A percentile compares a stretch with the other conserved stretches of the same genome.
phyloP scores from a whole-genome alignment of 768 basidiomycete species.

The Tricholomella constricta region DNA sequence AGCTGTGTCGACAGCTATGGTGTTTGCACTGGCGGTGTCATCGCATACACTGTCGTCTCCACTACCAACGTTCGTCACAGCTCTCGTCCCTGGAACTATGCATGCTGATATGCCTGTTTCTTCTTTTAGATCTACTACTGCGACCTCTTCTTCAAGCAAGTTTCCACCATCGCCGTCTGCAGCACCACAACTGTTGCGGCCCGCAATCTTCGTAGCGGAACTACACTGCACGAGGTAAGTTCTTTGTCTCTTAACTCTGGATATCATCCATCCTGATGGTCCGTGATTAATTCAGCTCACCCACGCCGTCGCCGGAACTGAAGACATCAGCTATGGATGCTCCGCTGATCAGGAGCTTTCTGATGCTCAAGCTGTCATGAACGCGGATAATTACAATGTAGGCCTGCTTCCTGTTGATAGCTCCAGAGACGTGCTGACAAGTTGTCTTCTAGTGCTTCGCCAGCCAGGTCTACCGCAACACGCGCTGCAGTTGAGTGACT shows the following conservation, averaged over 20 bases:
- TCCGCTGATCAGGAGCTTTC: conserved; percentile 40
- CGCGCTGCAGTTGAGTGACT: conserved; percentile 6
- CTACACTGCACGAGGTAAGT: conserved; percentile 37
- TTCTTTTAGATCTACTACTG: conserved; percentile 45
- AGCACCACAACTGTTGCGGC: conserved; percentile 43
- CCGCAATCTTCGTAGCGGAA: conserved; percentile 49
- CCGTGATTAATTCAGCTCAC: conserved; percentile 35
- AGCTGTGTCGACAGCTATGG: conserved; percentile 42
- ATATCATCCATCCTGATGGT: neutral
- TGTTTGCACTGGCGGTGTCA: conserved; percentile 39
- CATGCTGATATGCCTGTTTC: neutral
- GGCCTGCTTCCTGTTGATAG: conserved; percentile 8
- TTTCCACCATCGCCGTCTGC: conserved; percentile 39
- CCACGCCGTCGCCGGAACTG: conserved; percentile 41
- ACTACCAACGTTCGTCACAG: conserved; percentile 40
- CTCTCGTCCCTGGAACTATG: neutral
- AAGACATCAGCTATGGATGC: conserved; percentile 45
- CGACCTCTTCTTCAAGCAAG: conserved; percentile 49
- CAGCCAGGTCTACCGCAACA: conserved; percentile 46
- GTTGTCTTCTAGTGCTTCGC: conserved; percentile 39
- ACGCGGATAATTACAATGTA: conserved; percentile 53
- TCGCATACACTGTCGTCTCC: conserved; percentile 47
- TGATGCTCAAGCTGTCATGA: conserved; percentile 31
- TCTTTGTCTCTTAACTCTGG: neutral
- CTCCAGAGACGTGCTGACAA: neutral